A percentile compares a stretch with the other conserved stretches of the same genome.
Evolutionary conservation across 164 flowering plant genomes (phyloP).

Genomic region (Platanus orientalis): DNA sequence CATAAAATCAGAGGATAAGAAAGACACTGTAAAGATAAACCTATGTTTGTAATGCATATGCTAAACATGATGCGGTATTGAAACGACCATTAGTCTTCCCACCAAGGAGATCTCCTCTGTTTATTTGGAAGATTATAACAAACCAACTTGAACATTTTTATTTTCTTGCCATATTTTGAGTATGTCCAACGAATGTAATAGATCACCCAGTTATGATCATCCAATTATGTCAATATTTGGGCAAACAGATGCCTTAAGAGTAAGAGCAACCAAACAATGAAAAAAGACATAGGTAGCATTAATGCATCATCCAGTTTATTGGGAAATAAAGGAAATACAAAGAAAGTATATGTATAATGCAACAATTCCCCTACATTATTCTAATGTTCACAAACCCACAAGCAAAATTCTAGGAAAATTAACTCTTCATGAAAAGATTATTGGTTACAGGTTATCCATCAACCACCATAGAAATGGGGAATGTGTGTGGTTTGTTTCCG

Average conservation of each 20-base stretch:
- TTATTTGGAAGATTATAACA: no score
- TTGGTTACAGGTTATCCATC: background rate
- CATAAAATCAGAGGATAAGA: background rate
- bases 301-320: no score
- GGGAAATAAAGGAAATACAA: background rate
- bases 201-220: background rate
- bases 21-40: background rate
- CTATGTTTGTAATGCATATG: background rate
- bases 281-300: no score
- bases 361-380: background rate
- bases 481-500: background rate
- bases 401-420: background rate
- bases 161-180: no score
- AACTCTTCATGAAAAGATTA: constrained; percentile 1
- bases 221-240: background rate
- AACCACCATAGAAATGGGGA: constrained; percentile 1
- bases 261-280: background rate
- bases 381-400: background rate
- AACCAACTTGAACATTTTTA: no score
- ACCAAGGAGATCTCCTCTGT: background rate
- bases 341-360: background rate
- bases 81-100: background rate
- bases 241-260: background rate
- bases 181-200: no score
- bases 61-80: background rate